Evolutionary conservation across 176 grass and related monocot species (phyloP), one percentile per base, ranked within the genome.

Genomic region (Otatea glauca): DNA sequence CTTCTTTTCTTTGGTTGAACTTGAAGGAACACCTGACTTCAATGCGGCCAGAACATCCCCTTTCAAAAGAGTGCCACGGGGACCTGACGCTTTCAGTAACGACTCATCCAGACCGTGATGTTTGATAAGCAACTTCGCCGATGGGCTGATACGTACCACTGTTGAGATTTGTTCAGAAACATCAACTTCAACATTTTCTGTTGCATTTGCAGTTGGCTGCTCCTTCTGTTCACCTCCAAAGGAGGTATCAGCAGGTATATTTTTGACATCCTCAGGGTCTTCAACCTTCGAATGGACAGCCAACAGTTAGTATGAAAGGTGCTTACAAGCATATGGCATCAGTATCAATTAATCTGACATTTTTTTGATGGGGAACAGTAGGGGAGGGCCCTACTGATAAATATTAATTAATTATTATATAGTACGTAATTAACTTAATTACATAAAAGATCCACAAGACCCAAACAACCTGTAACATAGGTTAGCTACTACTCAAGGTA

Each of bases 51-150:
- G 74, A 59, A 98, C 91, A 74, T 95, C 96, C 6, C 96, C 93
- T 86, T 98, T 98, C 74, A 98, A 64, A 83, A 98, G 96, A 84
- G 96, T 98, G 54, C 96, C 96, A 88, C 86, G 96, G 56, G 96
- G 96, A n/a, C 96, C 93, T 35, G 96, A 89, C 23, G 93, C 96
- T 70, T 86, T 93, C 38, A 98, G 83, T 67, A 80, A 90, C 59
- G 96, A 98, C 32, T 49, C 35, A 64, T 95, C 84, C 14, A 98
- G 79, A 61, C 74, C 75, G 87, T 98, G 81, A 58, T 98, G 87
- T 79, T 93, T 90, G 72, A 98, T 95, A 29, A 98, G 96, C 81
- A 95, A 80, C 81, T 92, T 98, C 43, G 96, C 96, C 61, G 96
- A 86, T 1, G 96, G 96, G 77, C 93, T 98, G 81, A 98, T 92